Evolutionary conservation across 2,329 filamentous ascomycete species (phyloP), one percentile per base, ranked within the genome.

Genomic region (Rachicladosporium sp.): DNA sequence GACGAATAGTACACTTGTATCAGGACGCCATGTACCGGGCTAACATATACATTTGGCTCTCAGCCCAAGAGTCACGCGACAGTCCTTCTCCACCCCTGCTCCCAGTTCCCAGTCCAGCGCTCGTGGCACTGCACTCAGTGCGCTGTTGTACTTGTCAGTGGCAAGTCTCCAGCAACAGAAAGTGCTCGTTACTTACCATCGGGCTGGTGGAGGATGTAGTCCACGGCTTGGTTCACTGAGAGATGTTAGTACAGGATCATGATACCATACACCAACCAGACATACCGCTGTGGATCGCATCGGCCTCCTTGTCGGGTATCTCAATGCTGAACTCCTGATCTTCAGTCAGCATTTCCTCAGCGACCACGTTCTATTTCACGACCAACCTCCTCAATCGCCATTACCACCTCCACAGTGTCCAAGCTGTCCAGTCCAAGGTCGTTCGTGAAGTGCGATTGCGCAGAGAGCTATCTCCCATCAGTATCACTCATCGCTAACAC

Each of bases 371-470:
- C n/a, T n/a, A n/a, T n/a, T n/a, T n/a, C n/a, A n/a, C n/a, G n/a
- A n/a, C n/a, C n/a, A n/a, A 87, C 82, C 80, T 98, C 91, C 76
- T 98, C 91, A 68, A 98, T 96, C 51, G 91, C 91, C 91, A 98
- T 98, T 56, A 98, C 91, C 52, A 98, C 91, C 74, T 98, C 91
- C 49, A 98, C 91, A 48, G 91, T 95, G 66, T 98, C 91, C 65
- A 98, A 76, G 69, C 83, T 93, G 72, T 98, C 91, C 57, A 98
- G 73, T 50, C 88, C 91, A 49, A 98, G 82, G 68, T 98, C 89
- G 65, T 95, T 96, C 61, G 86, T 76, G 69, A 98, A 98, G 76
- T 96, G 88, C 43, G 89, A 81, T 39, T 70, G 73, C 48, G 76
- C 68, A 58, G 79, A 85, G 62, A 98, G 85, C 89, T 96, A 55